phyloP scores from a whole-genome alignment of 805 yeast genomes.

The Lachancea sp. region DNA sequence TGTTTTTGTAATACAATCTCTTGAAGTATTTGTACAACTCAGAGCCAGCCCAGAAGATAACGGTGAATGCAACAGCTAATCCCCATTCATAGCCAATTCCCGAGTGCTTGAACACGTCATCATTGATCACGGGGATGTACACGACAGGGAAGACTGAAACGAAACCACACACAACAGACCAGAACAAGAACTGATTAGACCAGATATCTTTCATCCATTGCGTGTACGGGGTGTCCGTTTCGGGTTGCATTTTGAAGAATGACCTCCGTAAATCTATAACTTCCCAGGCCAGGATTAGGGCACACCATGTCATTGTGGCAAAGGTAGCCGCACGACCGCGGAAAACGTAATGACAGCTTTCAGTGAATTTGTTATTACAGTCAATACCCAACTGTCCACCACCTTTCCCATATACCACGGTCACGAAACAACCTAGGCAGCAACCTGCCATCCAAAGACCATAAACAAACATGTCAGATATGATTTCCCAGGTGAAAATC shows the following conservation, averaged over 20 bases:
- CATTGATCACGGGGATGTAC: slow-evolving; percentile 83
- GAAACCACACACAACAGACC: slow-evolving; percentile 71
- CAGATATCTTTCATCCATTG: slow-evolving; percentile 61
- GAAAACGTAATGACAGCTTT: slow-evolving; percentile 56
- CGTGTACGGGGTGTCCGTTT: slow-evolving; percentile 50
- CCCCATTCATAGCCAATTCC: slow-evolving; percentile 81
- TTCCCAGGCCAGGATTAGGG: slow-evolving; percentile 78
- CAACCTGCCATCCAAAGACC: slow-evolving; percentile 69
- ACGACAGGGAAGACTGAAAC: slow-evolving; percentile 72
- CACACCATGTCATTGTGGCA: slow-evolving; percentile 82
- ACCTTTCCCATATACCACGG: slow-evolving; percentile 62
- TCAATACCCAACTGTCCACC: slow-evolving; percentile 55
- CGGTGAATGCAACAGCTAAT: slow-evolving; percentile 52
- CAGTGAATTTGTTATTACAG: slow-evolving; percentile 50
- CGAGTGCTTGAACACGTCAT: slow-evolving; percentile 64
- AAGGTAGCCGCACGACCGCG: slow-evolving; percentile 72
- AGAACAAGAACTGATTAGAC: slow-evolving; percentile 69
- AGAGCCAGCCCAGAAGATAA: slow-evolving; percentile 50
- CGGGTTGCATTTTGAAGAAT: slow-evolving; percentile 64
- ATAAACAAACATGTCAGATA: slow-evolving; percentile 62
- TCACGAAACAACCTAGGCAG: slow-evolving; percentile 60
- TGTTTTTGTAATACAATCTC: slow-evolving; percentile 45
- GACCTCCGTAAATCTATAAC: slow-evolving; percentile 68
- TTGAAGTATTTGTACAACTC: slow-evolving; percentile 66
- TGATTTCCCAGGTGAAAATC: slow-evolving; percentile 65